phyloP scores from a whole-genome alignment of 805 yeast species.

The Starmerella kuoi region DNA sequence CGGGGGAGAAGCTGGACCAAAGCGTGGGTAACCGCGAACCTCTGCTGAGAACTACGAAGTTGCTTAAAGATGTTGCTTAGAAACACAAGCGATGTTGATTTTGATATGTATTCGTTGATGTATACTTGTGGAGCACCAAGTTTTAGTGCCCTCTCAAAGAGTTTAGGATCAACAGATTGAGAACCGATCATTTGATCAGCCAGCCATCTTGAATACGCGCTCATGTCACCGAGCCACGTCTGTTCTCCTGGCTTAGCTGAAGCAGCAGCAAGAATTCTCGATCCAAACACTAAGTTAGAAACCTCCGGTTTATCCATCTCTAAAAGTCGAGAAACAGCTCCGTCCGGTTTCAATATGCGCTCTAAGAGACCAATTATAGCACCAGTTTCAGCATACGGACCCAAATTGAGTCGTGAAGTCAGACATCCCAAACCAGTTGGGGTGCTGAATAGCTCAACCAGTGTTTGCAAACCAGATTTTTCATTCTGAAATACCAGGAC shows the following conservation, averaged over 20 bases:
- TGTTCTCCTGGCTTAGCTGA: not conserved
- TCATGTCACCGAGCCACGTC: slow-evolving; percentile 19
- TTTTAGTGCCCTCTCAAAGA: slow-evolving; percentile 21
- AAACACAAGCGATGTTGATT: slow-evolving; percentile 1
- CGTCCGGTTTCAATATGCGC: not conserved
- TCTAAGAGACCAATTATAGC: slow-evolving; percentile 5
- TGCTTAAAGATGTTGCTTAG: not conserved
- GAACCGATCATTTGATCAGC: slow-evolving; percentile 15
- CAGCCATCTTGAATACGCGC: slow-evolving; percentile 20
- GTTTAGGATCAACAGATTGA: slow-evolving; percentile 3
- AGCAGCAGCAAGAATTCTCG: slow-evolving; percentile 11
- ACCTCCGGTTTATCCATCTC: not conserved
- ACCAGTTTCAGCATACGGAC: slow-evolving; percentile 2
- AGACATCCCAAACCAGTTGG: slow-evolving; percentile 13
- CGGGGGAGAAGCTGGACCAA: slow-evolving; percentile 6
- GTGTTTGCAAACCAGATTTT: not conserved
- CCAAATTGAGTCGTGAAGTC: slow-evolving; percentile 5
- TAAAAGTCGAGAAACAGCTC: not conserved
- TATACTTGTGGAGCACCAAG: slow-evolving; percentile 22
- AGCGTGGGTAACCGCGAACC: slow-evolving; percentile 14
- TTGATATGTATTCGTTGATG: slow-evolving; percentile 7
- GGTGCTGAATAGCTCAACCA: slow-evolving; percentile 6
- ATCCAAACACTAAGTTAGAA: slow-evolving; percentile 13
- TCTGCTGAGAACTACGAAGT: slow-evolving; percentile 16
- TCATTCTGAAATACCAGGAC: slow-evolving; percentile 2